phyloP scores from a whole-genome alignment of 2,329 filamentous ascomycete genomes.

The Fusarium camptoceras region DNA sequence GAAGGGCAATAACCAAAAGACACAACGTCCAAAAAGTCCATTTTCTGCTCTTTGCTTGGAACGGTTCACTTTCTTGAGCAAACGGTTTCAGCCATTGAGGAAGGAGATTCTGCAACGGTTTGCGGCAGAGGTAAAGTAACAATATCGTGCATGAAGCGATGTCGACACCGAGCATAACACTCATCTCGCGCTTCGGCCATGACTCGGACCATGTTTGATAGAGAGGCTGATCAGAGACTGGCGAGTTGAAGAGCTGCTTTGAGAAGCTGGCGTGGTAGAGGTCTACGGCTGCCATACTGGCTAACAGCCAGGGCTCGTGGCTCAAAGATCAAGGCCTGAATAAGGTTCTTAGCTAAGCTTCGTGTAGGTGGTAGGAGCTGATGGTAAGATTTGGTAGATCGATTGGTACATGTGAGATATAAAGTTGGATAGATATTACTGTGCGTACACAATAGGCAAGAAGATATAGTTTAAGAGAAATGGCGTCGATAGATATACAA shows the following conservation, averaged over 20 bases:
- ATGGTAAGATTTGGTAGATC: neutral
- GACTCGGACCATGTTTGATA: constrained; percentile 9
- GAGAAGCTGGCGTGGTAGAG: constrained; percentile 31
- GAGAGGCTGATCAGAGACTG: neutral
- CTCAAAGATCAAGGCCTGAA: neutral
- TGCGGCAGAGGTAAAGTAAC: constrained; percentile 47
- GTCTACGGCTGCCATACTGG: constrained; percentile 26
- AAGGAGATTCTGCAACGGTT: constrained; percentile 45
- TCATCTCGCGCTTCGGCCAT: constrained; percentile 22
- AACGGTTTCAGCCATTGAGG: constrained; percentile 59
- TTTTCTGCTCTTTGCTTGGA: constrained; percentile 39
- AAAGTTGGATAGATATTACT: neutral
- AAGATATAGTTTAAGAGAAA: neutral
- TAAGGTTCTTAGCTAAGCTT: constrained; percentile 18
- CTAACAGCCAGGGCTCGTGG: constrained; percentile 6
- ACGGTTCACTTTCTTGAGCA: constrained; percentile 53
- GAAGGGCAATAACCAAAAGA: constrained; percentile 50
- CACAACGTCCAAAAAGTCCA: constrained; percentile 57
- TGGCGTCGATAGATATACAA: neutral
- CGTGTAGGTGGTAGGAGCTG: neutral
- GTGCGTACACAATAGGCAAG: constrained; percentile 4
- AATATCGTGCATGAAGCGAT: constrained; percentile 47
- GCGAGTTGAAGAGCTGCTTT: constrained; percentile 17
- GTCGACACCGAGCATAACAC: constrained; percentile 40
- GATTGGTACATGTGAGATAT: neutral